Conservation (phyloP, 176 grass and related monocot genomes). For the Alopecurus myosuroides region DNA sequence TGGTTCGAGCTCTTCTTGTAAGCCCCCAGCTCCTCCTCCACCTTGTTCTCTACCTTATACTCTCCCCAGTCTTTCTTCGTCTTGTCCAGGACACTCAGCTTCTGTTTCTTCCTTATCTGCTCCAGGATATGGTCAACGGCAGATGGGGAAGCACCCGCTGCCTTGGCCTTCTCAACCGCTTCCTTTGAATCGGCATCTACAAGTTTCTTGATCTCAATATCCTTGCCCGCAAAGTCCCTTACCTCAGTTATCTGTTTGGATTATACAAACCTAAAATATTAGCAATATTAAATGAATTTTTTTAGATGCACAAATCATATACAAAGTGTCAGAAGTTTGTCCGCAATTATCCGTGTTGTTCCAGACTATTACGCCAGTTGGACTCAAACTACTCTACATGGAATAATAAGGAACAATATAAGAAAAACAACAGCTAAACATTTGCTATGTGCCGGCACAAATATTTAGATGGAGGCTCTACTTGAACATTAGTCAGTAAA, state of each 20-base stretch:
- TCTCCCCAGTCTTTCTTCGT: constrained; percentile 99
- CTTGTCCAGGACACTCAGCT: constrained; percentile 96
- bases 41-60: constrained; percentile 88
- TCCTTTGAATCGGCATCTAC: constrained; percentile 90
- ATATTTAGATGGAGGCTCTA: not conserved
- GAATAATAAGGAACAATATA: not conserved
- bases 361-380: not conserved
- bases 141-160: constrained; percentile 30
- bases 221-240: constrained; percentile 86
- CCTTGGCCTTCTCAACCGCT: constrained; percentile 79
- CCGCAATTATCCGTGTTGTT: not conserved
- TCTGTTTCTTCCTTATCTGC: constrained; percentile 95
- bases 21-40: constrained; percentile 78
- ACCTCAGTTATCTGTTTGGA: constrained; percentile 76
- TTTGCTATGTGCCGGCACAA: not conserved
- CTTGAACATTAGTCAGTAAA: not conserved
- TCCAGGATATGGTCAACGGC: constrained; percentile 69
- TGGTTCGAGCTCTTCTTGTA: constrained; percentile 99
- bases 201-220: constrained; percentile 87
- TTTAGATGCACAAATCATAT: not conserved
- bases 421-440: not conserved
- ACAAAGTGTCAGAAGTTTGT: not conserved
- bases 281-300: not conserved
- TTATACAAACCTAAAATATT: not conserved
- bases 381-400: not conserved